Percentiles rank a stretch among this genome's conserved stretches.
Evolutionary conservation across 2,329 filamentous ascomycete species (phyloP).

Genomic region (Juglanconis sp.): DNA sequence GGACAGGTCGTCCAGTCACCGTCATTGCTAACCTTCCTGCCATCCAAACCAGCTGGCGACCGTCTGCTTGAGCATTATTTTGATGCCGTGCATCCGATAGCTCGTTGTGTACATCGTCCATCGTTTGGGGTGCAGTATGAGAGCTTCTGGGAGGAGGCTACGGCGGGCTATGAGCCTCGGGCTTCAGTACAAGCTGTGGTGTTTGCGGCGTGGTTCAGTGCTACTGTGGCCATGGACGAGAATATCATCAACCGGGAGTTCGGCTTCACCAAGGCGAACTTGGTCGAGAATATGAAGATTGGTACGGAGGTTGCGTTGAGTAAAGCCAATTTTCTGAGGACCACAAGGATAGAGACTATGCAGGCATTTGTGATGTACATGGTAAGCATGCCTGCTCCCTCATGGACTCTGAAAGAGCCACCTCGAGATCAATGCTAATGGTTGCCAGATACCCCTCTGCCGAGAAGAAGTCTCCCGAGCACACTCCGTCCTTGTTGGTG

Average conservation of each 20-base stretch:
- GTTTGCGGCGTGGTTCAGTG: constrained; percentile 68
- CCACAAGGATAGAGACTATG: constrained; percentile 68
- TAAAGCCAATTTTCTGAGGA: constrained; percentile 68
- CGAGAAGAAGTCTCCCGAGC: constrained; percentile 68
- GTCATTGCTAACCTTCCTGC: constrained; percentile 59
- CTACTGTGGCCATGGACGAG: constrained; percentile 63
- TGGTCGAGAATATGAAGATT: constrained; percentile 62
- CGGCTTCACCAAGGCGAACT: constrained; percentile 49
- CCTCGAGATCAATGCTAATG: constrained; percentile 21
- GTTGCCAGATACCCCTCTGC: constrained; percentile 62
- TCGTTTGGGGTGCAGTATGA: constrained; percentile 64
- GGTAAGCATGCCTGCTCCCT: constrained; percentile 39
- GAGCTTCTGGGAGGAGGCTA: constrained; percentile 62
- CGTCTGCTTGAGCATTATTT: constrained; percentile 66
- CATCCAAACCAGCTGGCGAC: constrained; percentile 55
- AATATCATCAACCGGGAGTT: constrained; percentile 49
- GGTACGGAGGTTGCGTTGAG: constrained; percentile 65
- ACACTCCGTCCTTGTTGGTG: constrained; percentile 69
- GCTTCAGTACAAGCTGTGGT: constrained; percentile 65
- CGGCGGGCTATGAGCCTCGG: constrained; percentile 57
- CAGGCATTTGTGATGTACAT: constrained; percentile 77
- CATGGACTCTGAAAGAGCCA: neutral
- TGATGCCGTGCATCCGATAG: constrained; percentile 63
- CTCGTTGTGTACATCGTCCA: constrained; percentile 64
- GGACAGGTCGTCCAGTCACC: constrained; percentile 46